Base-by-base conservation (phyloP, 306 rosid genomes). In the Arachis stenosperma region DNA sequence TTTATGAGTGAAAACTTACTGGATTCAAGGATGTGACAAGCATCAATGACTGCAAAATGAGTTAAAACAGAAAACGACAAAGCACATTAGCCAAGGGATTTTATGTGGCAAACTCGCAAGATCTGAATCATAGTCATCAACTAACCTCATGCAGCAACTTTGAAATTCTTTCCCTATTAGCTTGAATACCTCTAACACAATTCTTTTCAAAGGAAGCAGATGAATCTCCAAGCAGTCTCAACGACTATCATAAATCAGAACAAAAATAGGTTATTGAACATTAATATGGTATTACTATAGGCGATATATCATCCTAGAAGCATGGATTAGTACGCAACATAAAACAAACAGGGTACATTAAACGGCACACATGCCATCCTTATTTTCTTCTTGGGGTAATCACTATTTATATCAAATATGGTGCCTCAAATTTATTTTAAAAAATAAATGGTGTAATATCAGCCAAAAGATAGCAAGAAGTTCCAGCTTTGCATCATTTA, bases 181-280 rank as follows among this genome's bases (percentile, higher is more conserved):
- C 99, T 79, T 87, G 90, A 81, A 95, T 88, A 74, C 98, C 99
- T 83, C 96, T 86, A 14, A 90, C 97, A 47, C 99, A 95, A 85
- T 95, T 95, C 96, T 88, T 92, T 63, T 92, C 98, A 46, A 92
- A 95, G 81, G 99, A 95, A 70, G 89, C 87, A 61, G 97, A 86
- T 70, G 99, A 91, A 79, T 95, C 99, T 72, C 96, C 99, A 39
- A 92, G 89, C 80, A 95, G 87, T 87, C 99, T 90, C 70, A 92
- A 40, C 3, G 99, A 95, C 99, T 95, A 79, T 70, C 73, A 83
- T 36, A 76, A 44, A 66, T 44, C 66, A 62, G 53, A 65, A 68
- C 15, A 51, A 70, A 13, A 22, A 60, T 37, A 54, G 37, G 42
- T 55, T 17, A 56, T 47, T 27, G 63, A 46, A 76, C 61, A 52